Evolutionary conservation across 2,329 filamentous ascomycete species (phyloP).

Genomic region (Drechmeria coniospora): DNA sequence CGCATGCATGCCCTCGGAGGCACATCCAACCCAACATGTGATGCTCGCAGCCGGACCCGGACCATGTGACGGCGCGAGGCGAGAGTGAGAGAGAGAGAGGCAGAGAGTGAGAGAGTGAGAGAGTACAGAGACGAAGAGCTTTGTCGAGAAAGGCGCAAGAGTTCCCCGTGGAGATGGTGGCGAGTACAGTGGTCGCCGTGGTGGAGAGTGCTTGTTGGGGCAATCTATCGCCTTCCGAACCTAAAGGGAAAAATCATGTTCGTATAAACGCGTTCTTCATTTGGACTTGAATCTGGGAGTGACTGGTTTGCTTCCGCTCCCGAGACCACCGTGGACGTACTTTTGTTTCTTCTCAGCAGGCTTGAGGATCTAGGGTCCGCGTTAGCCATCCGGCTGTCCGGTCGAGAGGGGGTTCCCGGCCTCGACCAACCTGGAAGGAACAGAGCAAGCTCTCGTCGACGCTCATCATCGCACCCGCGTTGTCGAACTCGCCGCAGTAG

Average conservation of each 20-base stretch:
- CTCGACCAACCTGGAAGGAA: conserved; percentile 76
- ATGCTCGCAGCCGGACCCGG: conserved; percentile 11
- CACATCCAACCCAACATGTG: conserved; percentile 9
- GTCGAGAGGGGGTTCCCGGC: neutral
- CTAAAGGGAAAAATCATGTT: conserved; percentile 62
- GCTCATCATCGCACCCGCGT: conserved; percentile 99
- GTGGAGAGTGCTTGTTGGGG: conserved; percentile 9
- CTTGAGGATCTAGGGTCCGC: conserved; percentile 65
- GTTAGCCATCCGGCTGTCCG: neutral
- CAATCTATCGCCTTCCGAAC: conserved; percentile 82
- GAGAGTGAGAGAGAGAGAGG: conserved; percentile 14
- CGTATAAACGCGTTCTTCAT: conserved; percentile 30
- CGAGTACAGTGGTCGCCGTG: conserved; percentile 9
- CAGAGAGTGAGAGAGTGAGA: conserved; percentile 3
- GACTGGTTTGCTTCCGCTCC: conserved; percentile 26
- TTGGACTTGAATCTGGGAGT: conserved; percentile 10
- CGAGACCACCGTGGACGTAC: conserved; percentile 72
- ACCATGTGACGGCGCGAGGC: conserved; percentile 12
- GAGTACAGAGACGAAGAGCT: conserved; percentile 6
- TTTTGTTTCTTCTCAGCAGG: conserved; percentile 99
- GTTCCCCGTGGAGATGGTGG: conserved; percentile 6
- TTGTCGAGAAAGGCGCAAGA: conserved; percentile 5
- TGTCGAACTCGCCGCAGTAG: conserved; percentile 99
- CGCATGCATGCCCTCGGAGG: conserved; percentile 8
- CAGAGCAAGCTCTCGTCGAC: conserved; percentile 96